A percentile compares a stretch with the other conserved stretches of the same genome.
These are phyloP conservation scores for Bipolaris zeicola DNA, from an alignment of 2,329 filamentous ascomycete genomes.

Conservation along the genomic window DNA sequence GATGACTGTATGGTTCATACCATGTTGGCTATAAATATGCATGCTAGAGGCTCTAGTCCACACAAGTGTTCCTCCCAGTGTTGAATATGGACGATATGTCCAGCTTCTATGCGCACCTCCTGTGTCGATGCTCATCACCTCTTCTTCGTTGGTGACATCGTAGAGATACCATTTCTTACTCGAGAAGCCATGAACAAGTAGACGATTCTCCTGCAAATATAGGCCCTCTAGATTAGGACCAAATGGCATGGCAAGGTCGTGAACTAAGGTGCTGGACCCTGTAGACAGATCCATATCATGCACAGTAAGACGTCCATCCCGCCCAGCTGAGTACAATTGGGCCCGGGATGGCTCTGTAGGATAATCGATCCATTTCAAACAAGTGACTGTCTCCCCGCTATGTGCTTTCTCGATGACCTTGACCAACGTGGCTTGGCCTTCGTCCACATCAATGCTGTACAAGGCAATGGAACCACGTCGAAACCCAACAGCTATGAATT, in stretches of 20 bases:
- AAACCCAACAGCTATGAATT: slow-evolving; percentile 60
- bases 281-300: slow-evolving; percentile 51
- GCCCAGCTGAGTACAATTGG: slow-evolving; percentile 72
- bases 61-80: slow-evolving; percentile 61
- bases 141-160: slow-evolving; percentile 73
- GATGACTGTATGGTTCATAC: slow-evolving; percentile 56
- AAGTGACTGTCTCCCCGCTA: slow-evolving; percentile 69
- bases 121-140: slow-evolving; percentile 75
- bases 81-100: slow-evolving; percentile 55
- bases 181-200: slow-evolving; percentile 81
- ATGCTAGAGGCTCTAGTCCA: slow-evolving; percentile 74
- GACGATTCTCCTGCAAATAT: slow-evolving; percentile 59
- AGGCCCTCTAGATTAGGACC: slow-evolving; percentile 78
- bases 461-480: slow-evolving; percentile 60
- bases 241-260: slow-evolving; percentile 72
- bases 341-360: slow-evolving; percentile 46
- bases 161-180: slow-evolving; percentile 80
- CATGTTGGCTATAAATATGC: slow-evolving; percentile 50
- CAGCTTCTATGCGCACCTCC: slow-evolving; percentile 84
- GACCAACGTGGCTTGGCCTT: slow-evolving; percentile 15
- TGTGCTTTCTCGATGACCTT: slow-evolving; percentile 47
- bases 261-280: slow-evolving; percentile 56
- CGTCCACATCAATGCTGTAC: slow-evolving; percentile 43
- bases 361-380: slow-evolving; percentile 54
- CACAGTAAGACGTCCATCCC: slow-evolving; percentile 77